These are phyloP conservation scores for Laetiporus sulphureus DNA, from an alignment of 1,284 basidiomycete species.

Conservation along the genomic window DNA sequence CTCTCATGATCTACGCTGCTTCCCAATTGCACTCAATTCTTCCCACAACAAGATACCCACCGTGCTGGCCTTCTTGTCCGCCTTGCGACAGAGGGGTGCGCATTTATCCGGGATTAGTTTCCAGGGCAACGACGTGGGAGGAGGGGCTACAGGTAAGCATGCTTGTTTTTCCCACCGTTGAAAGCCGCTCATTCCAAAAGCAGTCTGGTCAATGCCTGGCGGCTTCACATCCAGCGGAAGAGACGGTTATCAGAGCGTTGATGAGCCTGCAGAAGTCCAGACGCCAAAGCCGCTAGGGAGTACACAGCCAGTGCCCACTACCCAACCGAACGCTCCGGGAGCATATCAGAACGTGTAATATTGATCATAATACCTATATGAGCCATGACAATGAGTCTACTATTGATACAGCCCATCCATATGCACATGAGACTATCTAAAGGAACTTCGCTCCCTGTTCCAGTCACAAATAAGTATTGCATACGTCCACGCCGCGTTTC, in stretches of 20 bases:
- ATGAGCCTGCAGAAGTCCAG: constrained; percentile 45
- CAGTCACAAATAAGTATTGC: neutral
- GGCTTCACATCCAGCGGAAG: constrained; percentile 54
- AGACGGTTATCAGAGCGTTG: constrained; percentile 70
- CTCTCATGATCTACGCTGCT: too few relatives aligned
- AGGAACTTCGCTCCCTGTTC: too few relatives aligned
- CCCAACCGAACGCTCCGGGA: constrained; percentile 31
- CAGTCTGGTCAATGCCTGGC: constrained; percentile 85
- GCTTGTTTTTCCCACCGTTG: too few relatives aligned
- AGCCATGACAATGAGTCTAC: neutral
- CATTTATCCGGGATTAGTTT: constrained; percentile 54
- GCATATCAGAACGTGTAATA: constrained; percentile 52
- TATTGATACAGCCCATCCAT: constrained; percentile 5
- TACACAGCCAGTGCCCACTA: constrained; percentile 17
- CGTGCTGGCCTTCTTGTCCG: constrained; percentile 44
- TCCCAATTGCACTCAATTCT: too few relatives aligned
- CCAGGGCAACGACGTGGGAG: constrained; percentile 43
- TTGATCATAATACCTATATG: too few relatives aligned
- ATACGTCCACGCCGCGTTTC: too few relatives aligned
- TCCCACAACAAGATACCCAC: constrained; percentile 53
- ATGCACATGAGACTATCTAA: neutral
- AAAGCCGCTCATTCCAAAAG: too few relatives aligned
- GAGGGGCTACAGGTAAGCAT: constrained; percentile 63
- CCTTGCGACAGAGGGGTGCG: constrained; percentile 57
- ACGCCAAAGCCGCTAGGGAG: constrained; percentile 27